Percentiles rank a stretch among this genome's conserved stretches.
Conservation (phyloP, 2,329 filamentous ascomycete genomes). For the Calonectria pauciramosa region DNA sequence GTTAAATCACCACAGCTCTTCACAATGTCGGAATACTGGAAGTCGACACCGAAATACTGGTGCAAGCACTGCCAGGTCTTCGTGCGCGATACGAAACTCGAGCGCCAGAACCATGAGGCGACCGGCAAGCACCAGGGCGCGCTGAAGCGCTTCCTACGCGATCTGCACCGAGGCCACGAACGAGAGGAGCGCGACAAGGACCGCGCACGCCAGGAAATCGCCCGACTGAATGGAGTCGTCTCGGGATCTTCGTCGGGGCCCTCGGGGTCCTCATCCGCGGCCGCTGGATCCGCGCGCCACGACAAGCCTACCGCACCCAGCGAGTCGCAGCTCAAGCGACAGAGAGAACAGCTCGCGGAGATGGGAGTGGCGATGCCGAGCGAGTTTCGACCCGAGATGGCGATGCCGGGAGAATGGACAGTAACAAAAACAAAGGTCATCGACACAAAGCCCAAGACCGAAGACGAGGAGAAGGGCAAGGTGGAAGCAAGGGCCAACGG, state of each 20-base stretch:
- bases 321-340: constrained; percentile 80
- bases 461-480: constrained; percentile 54
- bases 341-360: constrained; percentile 88
- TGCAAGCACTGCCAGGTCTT: constrained; percentile 96
- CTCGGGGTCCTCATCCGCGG: constrained; percentile 23
- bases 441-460: constrained; percentile 54
- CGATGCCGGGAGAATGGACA: constrained; percentile 91
- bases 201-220: constrained; percentile 85
- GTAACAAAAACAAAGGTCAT: constrained; percentile 75
- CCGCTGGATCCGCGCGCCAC: background rate
- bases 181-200: constrained; percentile 85
- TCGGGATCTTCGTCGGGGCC: constrained; percentile 55
- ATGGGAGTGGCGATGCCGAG: constrained; percentile 90
- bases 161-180: constrained; percentile 88
- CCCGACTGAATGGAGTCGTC: constrained; percentile 85
- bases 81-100: constrained; percentile 92
- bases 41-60: constrained; percentile 97
- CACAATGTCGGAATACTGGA: constrained; percentile 97
- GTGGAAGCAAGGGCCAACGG: constrained; percentile 67
- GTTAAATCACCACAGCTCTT: background rate
- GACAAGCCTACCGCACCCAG: constrained; percentile 43
- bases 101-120: constrained; percentile 89
- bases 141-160: constrained; percentile 90
- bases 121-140: constrained; percentile 87
- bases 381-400: constrained; percentile 83